Evolutionary conservation across 2,329 filamentous ascomycete genomes (phyloP).

Genomic region (Aspergillus ibericus): DNA sequence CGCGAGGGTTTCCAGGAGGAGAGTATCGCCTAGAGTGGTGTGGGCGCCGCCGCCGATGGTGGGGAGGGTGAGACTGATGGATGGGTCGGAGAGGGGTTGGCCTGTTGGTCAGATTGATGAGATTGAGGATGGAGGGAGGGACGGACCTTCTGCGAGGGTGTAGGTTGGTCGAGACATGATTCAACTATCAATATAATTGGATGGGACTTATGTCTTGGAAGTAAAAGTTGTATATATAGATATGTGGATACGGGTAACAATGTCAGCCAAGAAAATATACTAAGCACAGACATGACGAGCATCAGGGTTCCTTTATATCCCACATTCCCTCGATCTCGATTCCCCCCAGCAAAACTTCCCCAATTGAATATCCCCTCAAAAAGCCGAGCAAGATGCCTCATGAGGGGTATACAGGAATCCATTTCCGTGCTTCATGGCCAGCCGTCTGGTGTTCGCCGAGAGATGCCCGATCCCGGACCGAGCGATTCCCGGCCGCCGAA

Average conservation of each 20-base stretch:
- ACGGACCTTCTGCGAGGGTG: constrained; percentile 30
- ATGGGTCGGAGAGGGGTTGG: constrained; percentile 26
- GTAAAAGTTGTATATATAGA: no score
- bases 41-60: constrained; percentile 38
- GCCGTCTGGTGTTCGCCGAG: not conserved
- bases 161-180: constrained; percentile 21
- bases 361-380: no score
- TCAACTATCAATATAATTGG: no score
- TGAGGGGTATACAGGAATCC: not conserved
- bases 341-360: no score
- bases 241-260: no score
- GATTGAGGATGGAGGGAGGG: not conserved
- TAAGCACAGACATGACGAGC: no score
- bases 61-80: constrained; percentile 25
- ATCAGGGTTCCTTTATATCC: no score
- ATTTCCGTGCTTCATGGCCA: not conserved
- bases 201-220: no score
- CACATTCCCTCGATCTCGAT: no score
- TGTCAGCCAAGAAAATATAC: no score
- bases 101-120: constrained; percentile 16
- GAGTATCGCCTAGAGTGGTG: constrained; percentile 56
- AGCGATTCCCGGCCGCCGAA: not conserved
- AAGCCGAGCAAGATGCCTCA: not conserved
- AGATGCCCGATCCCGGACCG: not conserved
- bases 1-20: constrained; percentile 61